Percentiles rank a stretch among this genome's conserved stretches.
Evolutionary conservation across 2,329 filamentous ascomycete species (phyloP).

Genomic region (Neonectria coccinea): DNA sequence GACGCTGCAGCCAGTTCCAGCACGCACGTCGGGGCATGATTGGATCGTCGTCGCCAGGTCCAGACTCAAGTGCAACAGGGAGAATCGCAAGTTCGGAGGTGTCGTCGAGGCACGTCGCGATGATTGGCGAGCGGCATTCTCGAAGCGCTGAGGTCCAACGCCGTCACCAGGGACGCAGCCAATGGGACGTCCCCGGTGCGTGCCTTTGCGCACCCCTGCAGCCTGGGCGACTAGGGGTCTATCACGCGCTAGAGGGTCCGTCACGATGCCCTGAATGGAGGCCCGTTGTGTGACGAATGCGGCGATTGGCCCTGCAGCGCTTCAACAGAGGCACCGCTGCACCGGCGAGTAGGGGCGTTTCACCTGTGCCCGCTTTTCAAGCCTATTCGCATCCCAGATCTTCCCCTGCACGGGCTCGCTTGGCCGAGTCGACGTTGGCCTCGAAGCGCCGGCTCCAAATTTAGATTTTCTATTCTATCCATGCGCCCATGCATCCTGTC

Average conservation of each 20-base stretch:
- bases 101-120: constrained; percentile 9
- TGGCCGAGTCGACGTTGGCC: constrained; percentile 27
- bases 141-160: constrained; percentile 47
- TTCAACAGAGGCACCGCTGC: constrained; percentile 26
- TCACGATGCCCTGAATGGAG: constrained; percentile 10
- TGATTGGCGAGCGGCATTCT: constrained; percentile 46
- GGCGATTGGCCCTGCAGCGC: constrained; percentile 39
- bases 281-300: constrained; percentile 35
- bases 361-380: constrained; percentile 25
- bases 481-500: constrained; percentile 26
- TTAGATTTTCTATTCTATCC: constrained; percentile 25
- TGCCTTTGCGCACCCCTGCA: constrained; percentile 21
- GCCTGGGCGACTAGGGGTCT: constrained; percentile 29
- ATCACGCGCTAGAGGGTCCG: constrained; percentile 41
- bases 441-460: constrained; percentile 38
- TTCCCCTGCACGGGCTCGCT: background rate
- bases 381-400: constrained; percentile 11
- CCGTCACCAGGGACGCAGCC: constrained; percentile 40
- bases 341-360: constrained; percentile 37
- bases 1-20: constrained; percentile 27
- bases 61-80: constrained; percentile 35
- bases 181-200: constrained; percentile 38
- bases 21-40: constrained; percentile 34
- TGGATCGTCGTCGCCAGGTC: constrained; percentile 34
- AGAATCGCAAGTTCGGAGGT: constrained; percentile 29